Evolutionary conservation across 768 basidiomycete species (phyloP).

Genomic region (Leccinum subgranulosum): DNA sequence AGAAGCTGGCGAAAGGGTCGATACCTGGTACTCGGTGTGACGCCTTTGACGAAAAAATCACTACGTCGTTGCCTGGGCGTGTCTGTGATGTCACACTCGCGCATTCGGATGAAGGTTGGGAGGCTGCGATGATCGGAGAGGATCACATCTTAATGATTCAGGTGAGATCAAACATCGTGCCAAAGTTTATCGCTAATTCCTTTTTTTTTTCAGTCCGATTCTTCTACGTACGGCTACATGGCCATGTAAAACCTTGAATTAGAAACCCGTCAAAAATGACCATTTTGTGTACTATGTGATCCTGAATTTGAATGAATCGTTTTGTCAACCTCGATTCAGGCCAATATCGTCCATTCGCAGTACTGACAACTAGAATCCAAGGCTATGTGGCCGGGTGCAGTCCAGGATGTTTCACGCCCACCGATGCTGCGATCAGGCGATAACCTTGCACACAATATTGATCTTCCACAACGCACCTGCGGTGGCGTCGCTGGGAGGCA

Average conservation of each 20-base stretch:
- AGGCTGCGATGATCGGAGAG: slow-evolving; percentile 36
- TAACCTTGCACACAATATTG: too few relatives aligned
- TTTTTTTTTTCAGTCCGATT: slow-evolving; percentile 5
- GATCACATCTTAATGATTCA: slow-evolving; percentile 34
- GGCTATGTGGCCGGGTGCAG: background rate
- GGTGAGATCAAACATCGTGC: slow-evolving; percentile 13
- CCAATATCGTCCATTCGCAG: background rate
- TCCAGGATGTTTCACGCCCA: background rate
- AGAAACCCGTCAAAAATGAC: background rate
- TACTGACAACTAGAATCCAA: background rate
- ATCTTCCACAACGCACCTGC: too few relatives aligned
- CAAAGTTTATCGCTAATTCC: background rate
- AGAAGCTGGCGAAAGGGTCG: slow-evolving; percentile 13
- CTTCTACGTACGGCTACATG: slow-evolving; percentile 24
- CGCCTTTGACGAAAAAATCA: slow-evolving; percentile 23
- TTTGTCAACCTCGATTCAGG: background rate
- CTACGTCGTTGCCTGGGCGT: slow-evolving; percentile 29
- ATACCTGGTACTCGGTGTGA: slow-evolving; percentile 7
- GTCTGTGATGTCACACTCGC: slow-evolving; percentile 17
- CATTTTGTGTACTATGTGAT: background rate
- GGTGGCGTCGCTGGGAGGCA: too few relatives aligned
- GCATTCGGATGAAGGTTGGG: slow-evolving; percentile 20
- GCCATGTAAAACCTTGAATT: slow-evolving; percentile 19
- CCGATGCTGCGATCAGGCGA: background rate
- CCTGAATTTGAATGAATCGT: background rate